These are phyloP conservation scores for Avena eriantha DNA, from an alignment of 176 grass and related monocot genomes.

Conservation along the genomic window DNA sequence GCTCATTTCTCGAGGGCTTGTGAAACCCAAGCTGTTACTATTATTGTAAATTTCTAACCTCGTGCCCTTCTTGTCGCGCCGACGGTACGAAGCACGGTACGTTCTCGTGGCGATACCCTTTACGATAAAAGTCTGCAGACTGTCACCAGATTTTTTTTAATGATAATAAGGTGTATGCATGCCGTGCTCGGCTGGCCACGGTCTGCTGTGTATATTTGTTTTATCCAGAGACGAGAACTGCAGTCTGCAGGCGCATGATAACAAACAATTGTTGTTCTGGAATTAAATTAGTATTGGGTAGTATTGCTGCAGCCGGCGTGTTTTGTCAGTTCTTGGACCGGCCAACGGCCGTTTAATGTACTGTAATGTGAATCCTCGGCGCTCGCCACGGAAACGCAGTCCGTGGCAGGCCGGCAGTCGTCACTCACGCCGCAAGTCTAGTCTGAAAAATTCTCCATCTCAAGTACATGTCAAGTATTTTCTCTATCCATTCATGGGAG, in stretches of 20 bases:
- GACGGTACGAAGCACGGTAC: not conserved
- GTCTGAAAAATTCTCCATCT: not conserved
- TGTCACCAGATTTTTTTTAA: not conserved
- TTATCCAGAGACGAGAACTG: too few species aligned
- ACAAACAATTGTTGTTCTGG: too few species aligned
- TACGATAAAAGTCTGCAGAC: not conserved
- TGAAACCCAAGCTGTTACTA: not conserved
- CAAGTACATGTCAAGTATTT: too few species aligned
- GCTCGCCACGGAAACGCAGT: not conserved
- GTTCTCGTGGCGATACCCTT: not conserved
- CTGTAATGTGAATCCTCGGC: not conserved
- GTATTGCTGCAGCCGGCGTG: not conserved
- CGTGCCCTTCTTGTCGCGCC: not conserved
- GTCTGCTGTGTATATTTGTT: not conserved
- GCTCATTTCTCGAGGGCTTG: not conserved
- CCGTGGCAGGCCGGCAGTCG: constrained; percentile 4
- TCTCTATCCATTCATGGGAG: not conserved
- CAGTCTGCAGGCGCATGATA: too few species aligned
- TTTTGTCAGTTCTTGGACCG: constrained; percentile 18
- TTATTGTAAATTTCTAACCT: not conserved
- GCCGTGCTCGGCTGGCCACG: not conserved
- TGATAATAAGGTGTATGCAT: not conserved
- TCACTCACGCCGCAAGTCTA: not conserved
- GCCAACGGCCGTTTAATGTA: not conserved
- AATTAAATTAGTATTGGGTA: too few species aligned